Conservation (phyloP, 1,284 basidiomycete genomes). For the Leccinum solheimii region DNA sequence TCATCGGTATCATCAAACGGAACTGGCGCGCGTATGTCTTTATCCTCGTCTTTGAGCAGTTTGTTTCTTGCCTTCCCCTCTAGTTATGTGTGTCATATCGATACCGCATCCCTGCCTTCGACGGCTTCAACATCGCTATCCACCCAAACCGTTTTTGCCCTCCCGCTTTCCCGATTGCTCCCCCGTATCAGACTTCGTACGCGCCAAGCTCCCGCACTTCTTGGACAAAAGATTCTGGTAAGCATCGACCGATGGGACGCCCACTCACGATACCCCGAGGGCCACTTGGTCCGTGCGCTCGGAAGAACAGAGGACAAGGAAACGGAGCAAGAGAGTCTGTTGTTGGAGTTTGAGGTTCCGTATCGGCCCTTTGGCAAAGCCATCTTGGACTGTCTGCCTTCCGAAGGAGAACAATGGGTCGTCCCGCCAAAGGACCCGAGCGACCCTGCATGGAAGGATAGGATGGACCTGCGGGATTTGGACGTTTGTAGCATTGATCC, state of each 20-base stretch:
- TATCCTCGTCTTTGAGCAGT: neutral
- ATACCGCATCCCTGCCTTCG: neutral
- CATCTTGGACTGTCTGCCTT: conserved; percentile 89
- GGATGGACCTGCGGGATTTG: conserved; percentile 87
- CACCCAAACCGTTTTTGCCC: conserved; percentile 88
- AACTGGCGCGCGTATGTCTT: conserved; percentile 89
- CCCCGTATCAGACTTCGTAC: conserved; percentile 95
- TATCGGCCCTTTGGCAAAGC: conserved; percentile 96
- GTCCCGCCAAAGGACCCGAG: conserved; percentile 76
- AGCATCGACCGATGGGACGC: conserved; percentile 92
- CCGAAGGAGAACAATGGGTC: conserved; percentile 90
- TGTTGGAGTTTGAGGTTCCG: conserved; percentile 96
- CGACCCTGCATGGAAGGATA: conserved; percentile 73
- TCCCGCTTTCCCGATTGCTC: conserved; percentile 88
- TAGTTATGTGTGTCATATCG: neutral
- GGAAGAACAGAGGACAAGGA: conserved; percentile 93
- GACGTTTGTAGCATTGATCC: conserved; percentile 97
- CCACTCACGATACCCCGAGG: conserved; percentile 91
- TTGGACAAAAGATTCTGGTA: conserved; percentile 97
- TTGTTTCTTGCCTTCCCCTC: conserved; percentile 9
- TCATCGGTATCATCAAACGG: conserved; percentile 92
- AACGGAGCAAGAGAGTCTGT: conserved; percentile 92
- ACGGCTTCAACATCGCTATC: neutral
- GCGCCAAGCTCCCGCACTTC: conserved; percentile 85
- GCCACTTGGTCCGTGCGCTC: conserved; percentile 93